Base-by-base conservation (phyloP, 768 basidiomycete species). In the Russula sp. region DNA sequence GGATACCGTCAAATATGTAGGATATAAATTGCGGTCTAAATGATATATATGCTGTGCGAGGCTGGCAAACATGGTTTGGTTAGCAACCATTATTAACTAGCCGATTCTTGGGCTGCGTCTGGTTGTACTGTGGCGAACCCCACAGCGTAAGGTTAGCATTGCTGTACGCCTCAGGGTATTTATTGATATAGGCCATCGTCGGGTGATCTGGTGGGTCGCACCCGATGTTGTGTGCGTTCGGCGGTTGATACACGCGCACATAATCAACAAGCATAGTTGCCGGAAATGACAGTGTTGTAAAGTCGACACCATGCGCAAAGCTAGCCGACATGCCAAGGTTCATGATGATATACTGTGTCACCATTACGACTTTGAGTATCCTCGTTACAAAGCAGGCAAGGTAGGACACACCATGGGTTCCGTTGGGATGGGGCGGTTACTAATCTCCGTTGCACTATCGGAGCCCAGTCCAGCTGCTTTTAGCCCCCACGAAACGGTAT, bases 221-320 rank as follows among this genome's bases (percentile, higher is more conserved):
- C 16, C 94, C 93, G 55, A 92, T 79, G 70, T 93, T 95, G 60
- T 83, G 78, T 35, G 79, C 70, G 64, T 82, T 72, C 69, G 79
- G 76, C 3, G 83, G 83, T 70, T 97, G 95, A 73, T 97, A 98
- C 8, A 98, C 90, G 25, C 95, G 83, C 58, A 98, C 83, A 75
- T 87, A 97, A 70, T 97, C 92, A 45, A 96, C 77, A 51, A 75
- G 77, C 90, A 97, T 86, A 71, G 76, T 71, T 59, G 74, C 70
- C 8, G 93, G 93, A 75, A 91, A 93, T 18, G 74, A 75, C 22
- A 96, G 75, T 61, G 87, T 77, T 18, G 80, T 73, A 53, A 90
- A 78, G 74, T 97, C 87, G 54, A 94, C 83, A 5, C 72, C 51
- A 41, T 62, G 66, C 11, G 85, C 86, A 68, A 97, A 97, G 72